These are phyloP conservation scores for Cupressus sempervirens DNA, from an alignment of 75 land plant genomes.

Conservation along the genomic window DNA sequence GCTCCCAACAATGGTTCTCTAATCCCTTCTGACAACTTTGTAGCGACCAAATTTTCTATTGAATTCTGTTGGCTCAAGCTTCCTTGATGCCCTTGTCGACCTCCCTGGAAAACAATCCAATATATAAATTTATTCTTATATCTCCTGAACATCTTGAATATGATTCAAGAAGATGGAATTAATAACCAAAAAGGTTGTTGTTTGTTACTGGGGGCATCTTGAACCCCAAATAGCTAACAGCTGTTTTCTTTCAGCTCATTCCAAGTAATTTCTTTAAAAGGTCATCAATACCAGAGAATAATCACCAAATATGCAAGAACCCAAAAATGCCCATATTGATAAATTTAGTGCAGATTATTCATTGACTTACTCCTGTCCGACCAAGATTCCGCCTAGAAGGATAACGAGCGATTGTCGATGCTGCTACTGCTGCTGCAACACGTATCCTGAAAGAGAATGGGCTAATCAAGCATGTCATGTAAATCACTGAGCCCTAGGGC, in stretches of 20 bases:
- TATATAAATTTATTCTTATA: neutral
- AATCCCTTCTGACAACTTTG: neutral
- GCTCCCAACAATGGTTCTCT: neutral
- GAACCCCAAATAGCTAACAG: neutral
- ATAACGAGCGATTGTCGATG: constrained; percentile 53
- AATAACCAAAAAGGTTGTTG: neutral
- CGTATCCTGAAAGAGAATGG: constrained; percentile 44
- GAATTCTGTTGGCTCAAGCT: neutral
- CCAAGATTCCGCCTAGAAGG: constrained; percentile 50
- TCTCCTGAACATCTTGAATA: neutral
- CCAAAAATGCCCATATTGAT: no score
- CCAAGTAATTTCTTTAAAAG: neutral
- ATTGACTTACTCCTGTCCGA: constrained; percentile 25
- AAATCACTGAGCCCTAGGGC: no score
- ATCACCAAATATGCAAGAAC: no score
- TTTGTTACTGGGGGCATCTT: neutral
- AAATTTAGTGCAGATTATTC: no score
- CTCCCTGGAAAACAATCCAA: neutral
- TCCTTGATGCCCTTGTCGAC: neutral
- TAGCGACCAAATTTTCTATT: neutral
- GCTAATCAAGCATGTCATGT: neutral
- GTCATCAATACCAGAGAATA: neutral
- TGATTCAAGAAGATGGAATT: neutral
- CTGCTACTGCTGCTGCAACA: constrained; percentile 67
- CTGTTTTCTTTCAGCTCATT: neutral